Conservation (phyloP, 176 grass and related monocot genomes). For the Eleusine coracana region DNA sequence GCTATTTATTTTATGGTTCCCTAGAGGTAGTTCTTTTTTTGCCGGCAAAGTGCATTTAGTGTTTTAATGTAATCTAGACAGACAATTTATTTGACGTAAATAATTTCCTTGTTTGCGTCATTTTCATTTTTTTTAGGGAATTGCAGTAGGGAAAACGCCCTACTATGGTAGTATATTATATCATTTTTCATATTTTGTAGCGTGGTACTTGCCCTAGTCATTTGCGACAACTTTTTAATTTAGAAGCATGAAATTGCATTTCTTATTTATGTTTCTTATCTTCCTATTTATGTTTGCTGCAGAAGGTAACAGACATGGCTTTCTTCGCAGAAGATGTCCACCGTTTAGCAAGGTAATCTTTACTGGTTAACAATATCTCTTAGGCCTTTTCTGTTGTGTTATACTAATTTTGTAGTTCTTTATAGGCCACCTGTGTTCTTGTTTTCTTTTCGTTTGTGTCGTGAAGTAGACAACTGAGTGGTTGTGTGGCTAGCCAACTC, state of each 20-base stretch:
- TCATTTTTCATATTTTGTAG: not conserved
- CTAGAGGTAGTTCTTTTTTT: constrained; percentile 5
- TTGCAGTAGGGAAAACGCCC: too few relatives aligned
- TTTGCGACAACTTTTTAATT: not conserved
- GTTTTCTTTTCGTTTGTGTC: constrained; percentile 5
- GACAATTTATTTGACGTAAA: not conserved
- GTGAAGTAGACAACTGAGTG: not conserved
- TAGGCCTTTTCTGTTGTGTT: constrained; percentile 5
- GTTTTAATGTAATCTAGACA: not conserved
- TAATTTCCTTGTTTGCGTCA: not conserved
- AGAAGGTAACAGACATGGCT: constrained; percentile 98
- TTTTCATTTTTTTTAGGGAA: not conserved
- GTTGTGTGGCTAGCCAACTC: not conserved
- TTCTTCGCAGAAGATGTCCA: constrained; percentile 99
- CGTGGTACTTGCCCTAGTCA: not conserved
- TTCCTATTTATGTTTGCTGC: constrained; percentile 49
- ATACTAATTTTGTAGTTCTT: not conserved
- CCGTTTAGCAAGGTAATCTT: constrained; percentile 78
- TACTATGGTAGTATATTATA: too few relatives aligned
- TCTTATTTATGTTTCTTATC: constrained; percentile 35
- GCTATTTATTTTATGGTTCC: not conserved
- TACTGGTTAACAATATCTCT: constrained; percentile 30
- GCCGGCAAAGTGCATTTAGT: not conserved
- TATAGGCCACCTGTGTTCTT: not conserved
- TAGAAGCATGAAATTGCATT: constrained; percentile 7